phyloP scores from a whole-genome alignment of 176 grass and related monocot genomes.

The Tuctoria greenei region DNA sequence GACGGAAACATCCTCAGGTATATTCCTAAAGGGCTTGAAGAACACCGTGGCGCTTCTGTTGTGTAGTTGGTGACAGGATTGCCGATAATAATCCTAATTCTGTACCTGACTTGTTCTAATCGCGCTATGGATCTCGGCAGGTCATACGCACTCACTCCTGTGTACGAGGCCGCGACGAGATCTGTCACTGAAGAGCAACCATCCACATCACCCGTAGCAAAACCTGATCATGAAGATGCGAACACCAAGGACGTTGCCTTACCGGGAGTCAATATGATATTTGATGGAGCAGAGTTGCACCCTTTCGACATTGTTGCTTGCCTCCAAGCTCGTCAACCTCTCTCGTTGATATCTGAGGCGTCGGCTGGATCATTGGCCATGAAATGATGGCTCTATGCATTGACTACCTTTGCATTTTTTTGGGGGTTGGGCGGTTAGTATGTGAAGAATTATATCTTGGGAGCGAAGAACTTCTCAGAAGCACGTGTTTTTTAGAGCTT shows the following conservation, averaged over 20 bases:
- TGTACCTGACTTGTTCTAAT: background rate
- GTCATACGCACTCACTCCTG: conserved; percentile 64
- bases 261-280: conserved; percentile 89
- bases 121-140: conserved; percentile 29
- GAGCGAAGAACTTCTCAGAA: conserved; percentile 3
- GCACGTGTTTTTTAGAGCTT: background rate
- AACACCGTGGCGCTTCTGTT: background rate
- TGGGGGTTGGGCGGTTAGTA: background rate
- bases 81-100: background rate
- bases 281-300: conserved; percentile 70
- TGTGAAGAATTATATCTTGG: background rate
- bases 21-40: background rate
- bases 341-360: conserved; percentile 77
- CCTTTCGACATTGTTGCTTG: conserved; percentile 84
- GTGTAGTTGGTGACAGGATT: background rate
- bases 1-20: conserved; percentile 93
- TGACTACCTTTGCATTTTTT: background rate
- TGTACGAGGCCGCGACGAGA: conserved; percentile 73
- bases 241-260: conserved; percentile 79
- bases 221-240: conserved; percentile 63
- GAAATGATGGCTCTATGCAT: conserved; percentile 30
- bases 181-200: conserved; percentile 58
- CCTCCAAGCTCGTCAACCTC: conserved; percentile 81
- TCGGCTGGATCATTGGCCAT: conserved; percentile 57
- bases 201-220: conserved; percentile 31